Evolutionary conservation across 1,284 basidiomycete species (phyloP).

Genomic region (Naganishia sp.): DNA sequence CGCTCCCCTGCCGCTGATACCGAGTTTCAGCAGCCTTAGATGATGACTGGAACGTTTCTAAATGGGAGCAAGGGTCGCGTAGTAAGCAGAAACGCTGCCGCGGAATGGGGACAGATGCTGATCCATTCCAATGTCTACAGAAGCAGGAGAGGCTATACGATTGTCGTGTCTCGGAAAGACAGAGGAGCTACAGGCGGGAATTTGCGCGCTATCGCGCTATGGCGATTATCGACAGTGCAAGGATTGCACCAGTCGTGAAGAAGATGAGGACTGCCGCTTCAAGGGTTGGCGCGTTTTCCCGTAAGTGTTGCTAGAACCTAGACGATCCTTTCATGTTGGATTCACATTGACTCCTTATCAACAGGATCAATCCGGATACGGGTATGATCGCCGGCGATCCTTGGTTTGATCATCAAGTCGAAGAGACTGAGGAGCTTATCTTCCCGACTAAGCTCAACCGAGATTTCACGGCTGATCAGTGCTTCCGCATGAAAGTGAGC

Average conservation of each 20-base stretch:
- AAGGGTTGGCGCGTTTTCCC: slow-evolving; percentile 45
- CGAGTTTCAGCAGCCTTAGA: not conserved
- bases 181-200: slow-evolving; percentile 41
- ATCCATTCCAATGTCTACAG: not conserved
- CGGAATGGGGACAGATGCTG: not conserved
- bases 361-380: slow-evolving; percentile 45
- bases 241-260: slow-evolving; percentile 39
- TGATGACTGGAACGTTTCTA: not conserved
- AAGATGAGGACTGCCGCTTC: slow-evolving; percentile 46
- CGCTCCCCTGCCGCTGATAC: not conserved
- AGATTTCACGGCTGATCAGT: slow-evolving; percentile 39
- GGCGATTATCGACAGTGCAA: slow-evolving; percentile 47
- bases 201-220: slow-evolving; percentile 45
- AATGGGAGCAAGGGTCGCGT: not conserved
- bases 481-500: slow-evolving; percentile 45
- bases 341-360: not conserved
- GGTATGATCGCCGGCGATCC: slow-evolving; percentile 43
- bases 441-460: slow-evolving; percentile 49
- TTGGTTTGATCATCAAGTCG: slow-evolving; percentile 43
- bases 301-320: slow-evolving; percentile 38
- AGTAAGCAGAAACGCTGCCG: not conserved
- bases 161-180: slow-evolving; percentile 35
- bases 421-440: slow-evolving; percentile 39
- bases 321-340: not conserved
- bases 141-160: slow-evolving; percentile 29